phyloP scores from a whole-genome alignment of 1,284 basidiomycete species.

The Trichosporon inkin region DNA sequence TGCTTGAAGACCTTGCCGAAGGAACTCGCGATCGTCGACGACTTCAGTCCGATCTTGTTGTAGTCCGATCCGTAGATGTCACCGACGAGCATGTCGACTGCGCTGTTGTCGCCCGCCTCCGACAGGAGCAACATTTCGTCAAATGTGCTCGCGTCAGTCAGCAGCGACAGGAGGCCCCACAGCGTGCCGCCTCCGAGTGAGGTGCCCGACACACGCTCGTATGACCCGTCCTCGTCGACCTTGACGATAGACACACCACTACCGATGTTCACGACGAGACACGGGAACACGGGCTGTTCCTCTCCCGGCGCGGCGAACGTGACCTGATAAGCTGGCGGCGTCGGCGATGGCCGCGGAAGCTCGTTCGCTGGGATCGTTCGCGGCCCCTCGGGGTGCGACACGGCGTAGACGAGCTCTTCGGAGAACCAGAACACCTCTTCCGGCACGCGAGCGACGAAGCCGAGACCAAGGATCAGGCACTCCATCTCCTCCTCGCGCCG shows the following conservation, averaged over 20 bases:
- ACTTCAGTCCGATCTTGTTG: conserved; percentile 88
- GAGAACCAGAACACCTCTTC: conserved; percentile 99
- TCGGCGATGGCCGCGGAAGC: conserved; percentile 83
- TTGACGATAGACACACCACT: conserved; percentile 97
- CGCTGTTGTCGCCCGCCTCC: conserved; percentile 86
- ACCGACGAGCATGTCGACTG: conserved; percentile 97
- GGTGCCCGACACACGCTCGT: conserved; percentile 95
- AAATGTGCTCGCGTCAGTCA: conserved; percentile 93
- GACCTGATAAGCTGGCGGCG: conserved; percentile 84
- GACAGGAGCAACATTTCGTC: conserved; percentile 94
- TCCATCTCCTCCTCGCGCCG: conserved; percentile 96
- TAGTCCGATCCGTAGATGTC: conserved; percentile 98
- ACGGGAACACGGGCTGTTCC: conserved; percentile 80
- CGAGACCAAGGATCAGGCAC: conserved; percentile 92
- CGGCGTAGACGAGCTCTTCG: conserved; percentile 85
- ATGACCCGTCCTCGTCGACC: conserved; percentile 90
- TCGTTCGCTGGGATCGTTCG: conserved; percentile 41
- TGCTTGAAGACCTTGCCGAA: conserved; percentile 99
- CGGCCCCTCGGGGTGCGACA: conserved; percentile 59
- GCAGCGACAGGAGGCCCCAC: conserved; percentile 89
- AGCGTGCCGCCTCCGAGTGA: conserved; percentile 98
- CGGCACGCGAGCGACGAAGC: conserved; percentile 91
- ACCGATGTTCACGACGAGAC: conserved; percentile 95
- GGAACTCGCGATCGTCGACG: conserved; percentile 93
- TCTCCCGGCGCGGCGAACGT: conserved; percentile 68